A percentile compares a stretch with the other conserved stretches of the same genome.
Conservation (phyloP, 345 rosid genomes). For the Brassica nigra region DNA sequence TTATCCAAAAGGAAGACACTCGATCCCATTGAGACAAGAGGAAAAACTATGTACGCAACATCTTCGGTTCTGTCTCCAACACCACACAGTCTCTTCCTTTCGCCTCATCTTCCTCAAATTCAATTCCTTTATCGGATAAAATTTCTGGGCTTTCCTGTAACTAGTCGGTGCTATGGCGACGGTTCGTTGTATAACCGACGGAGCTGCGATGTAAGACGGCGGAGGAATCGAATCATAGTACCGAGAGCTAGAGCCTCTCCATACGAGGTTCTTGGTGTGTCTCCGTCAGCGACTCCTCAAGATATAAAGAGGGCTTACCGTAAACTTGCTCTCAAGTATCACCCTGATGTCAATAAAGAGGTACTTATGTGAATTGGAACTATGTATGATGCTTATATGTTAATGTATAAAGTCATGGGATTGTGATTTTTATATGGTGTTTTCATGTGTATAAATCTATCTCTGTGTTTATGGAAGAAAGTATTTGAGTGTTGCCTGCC, state of each 20-base stretch:
- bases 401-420: neutral
- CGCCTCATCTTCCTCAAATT: slow-evolving; percentile 45
- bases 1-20: neutral
- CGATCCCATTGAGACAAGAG: slow-evolving; percentile 24
- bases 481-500: neutral
- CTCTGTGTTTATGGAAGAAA: neutral
- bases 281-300: slow-evolving; percentile 72
- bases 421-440: neutral
- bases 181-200: slow-evolving; percentile 31
- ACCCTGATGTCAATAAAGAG: slow-evolving; percentile 97
- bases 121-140: slow-evolving; percentile 39
- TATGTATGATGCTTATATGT: slow-evolving; percentile 1
- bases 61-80: slow-evolving; percentile 41
- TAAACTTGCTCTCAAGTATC: slow-evolving; percentile 91
- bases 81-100: slow-evolving; percentile 38
- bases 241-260: slow-evolving; percentile 78
- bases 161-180: slow-evolving; percentile 43
- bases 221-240: slow-evolving; percentile 39
- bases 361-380: slow-evolving; percentile 34
- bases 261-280: slow-evolving; percentile 78
- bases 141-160: slow-evolving; percentile 36
- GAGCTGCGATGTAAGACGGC: slow-evolving; percentile 42
- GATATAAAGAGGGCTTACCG: slow-evolving; percentile 96
- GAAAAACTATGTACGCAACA: slow-evolving; percentile 32
- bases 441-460: neutral